Evolutionary conservation across 192 early-diverging fungal genomes (phyloP).

Genomic region (Irineochytrium annulatum): DNA sequence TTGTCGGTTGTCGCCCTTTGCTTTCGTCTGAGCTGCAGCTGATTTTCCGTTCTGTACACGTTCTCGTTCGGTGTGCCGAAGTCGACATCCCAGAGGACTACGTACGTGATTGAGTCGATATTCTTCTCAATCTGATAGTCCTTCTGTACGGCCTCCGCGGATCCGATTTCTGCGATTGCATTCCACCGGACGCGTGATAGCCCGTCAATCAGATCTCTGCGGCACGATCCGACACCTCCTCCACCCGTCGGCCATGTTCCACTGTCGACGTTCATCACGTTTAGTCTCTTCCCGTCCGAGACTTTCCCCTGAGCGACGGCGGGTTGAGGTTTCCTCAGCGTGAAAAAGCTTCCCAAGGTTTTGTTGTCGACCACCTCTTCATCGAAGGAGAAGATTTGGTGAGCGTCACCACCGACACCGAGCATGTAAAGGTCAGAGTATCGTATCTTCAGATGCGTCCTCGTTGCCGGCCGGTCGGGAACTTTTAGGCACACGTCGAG

Average conservation of each 20-base stretch:
- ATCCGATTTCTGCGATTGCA: slow-evolving; percentile 38
- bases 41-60: slow-evolving; percentile 23
- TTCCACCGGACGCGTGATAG: slow-evolving; percentile 40
- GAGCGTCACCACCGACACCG: slow-evolving; percentile 32
- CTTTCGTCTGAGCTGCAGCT: slow-evolving; percentile 15
- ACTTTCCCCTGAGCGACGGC: not conserved
- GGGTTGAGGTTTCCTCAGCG: not conserved
- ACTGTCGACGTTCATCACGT: slow-evolving; percentile 24
- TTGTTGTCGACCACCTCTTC: not conserved
- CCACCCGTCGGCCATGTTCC: slow-evolving; percentile 48
- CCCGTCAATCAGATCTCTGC: slow-evolving; percentile 40
- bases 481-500: slow-evolving; percentile 24
- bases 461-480: slow-evolving; percentile 27
- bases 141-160: slow-evolving; percentile 38
- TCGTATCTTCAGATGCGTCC: slow-evolving; percentile 34
- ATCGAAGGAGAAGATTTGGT: slow-evolving; percentile 2
- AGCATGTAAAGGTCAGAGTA: slow-evolving; percentile 36
- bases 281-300: not conserved
- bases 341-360: not conserved
- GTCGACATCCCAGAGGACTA: slow-evolving; percentile 44
- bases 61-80: slow-evolving; percentile 43
- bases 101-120: slow-evolving; percentile 40
- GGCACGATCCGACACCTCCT: slow-evolving; percentile 44
- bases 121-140: slow-evolving; percentile 47
- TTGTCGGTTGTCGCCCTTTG: slow-evolving; percentile 22